Evolutionary conservation across 2,329 filamentous ascomycete species (phyloP).

Genomic region (Colletotrichum gloeosporioides): DNA sequence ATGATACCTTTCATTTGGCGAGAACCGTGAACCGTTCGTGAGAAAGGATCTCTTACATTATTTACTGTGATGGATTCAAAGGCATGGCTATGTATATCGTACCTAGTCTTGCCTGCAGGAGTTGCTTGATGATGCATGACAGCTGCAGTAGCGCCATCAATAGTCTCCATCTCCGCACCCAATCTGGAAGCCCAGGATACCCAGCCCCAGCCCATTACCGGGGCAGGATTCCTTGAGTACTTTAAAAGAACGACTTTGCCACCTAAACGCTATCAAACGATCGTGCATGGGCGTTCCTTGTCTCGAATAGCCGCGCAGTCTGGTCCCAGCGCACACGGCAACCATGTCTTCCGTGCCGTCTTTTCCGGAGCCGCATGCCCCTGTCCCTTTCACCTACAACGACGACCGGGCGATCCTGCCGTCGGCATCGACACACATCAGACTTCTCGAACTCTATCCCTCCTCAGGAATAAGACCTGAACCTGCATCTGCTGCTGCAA

Average conservation of each 20-base stretch:
- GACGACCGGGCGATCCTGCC: background rate
- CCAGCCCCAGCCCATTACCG: background rate
- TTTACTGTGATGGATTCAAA: background rate
- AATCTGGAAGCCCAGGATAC: background rate
- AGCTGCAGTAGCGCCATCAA: background rate
- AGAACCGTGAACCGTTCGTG: fast-evolving
- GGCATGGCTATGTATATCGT: background rate
- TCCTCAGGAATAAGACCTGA: background rate
- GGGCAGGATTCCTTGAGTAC: background rate
- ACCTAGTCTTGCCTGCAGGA: background rate
- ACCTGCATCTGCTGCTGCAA: background rate
- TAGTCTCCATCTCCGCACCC: background rate
- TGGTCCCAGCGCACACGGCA: background rate
- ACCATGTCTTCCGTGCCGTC: slow-evolving; percentile 9
- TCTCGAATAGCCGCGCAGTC: background rate
- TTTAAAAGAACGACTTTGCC: background rate
- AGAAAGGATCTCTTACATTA: background rate
- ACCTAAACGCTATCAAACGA: background rate
- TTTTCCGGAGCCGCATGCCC: background rate
- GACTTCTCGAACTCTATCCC: slow-evolving; percentile 12
- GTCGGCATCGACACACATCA: slow-evolving; percentile 13
- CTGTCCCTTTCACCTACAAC: background rate
- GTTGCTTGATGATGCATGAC: background rate
- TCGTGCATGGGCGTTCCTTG: background rate
- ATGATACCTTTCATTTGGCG: fast-evolving